Evolutionary conservation across 345 rosid species (phyloP).

Genomic region (Syzygium jambos): DNA sequence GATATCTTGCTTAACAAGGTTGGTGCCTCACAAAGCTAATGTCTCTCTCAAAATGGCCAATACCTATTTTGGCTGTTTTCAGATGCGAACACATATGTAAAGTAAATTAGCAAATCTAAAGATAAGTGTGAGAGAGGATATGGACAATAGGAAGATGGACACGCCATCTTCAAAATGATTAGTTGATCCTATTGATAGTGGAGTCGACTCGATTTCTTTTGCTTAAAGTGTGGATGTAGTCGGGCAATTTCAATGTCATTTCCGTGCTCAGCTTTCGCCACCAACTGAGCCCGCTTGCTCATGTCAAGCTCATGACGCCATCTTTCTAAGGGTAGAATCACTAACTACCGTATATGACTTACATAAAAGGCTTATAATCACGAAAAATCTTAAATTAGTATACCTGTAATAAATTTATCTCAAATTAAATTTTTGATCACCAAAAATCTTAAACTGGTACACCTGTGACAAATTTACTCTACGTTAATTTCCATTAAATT

Average conservation of each 20-base stretch:
- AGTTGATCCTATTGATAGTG: not conserved
- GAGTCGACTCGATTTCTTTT: not conserved
- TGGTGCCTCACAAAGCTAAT: not conserved
- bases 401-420: no score
- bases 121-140: not conserved
- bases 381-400: no score
- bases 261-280: not conserved
- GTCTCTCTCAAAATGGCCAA: not conserved
- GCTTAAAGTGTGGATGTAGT: not conserved
- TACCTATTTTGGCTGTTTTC: not conserved
- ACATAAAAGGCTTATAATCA: no score
- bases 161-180: not conserved
- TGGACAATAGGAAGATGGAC: not conserved
- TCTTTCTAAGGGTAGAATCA: not conserved
- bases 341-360: not conserved
- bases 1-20: not conserved
- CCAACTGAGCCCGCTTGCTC: not conserved
- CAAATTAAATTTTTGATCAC: no score
- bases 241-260: not conserved
- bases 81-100: rapidly evolving
- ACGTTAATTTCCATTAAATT: no score
- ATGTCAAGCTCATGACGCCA: not conserved
- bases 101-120: not conserved
- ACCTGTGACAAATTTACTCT: no score
- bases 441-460: no score